Evolutionary conservation across 805 yeast genomes (phyloP).

Genomic region (Ogataea corticis): DNA sequence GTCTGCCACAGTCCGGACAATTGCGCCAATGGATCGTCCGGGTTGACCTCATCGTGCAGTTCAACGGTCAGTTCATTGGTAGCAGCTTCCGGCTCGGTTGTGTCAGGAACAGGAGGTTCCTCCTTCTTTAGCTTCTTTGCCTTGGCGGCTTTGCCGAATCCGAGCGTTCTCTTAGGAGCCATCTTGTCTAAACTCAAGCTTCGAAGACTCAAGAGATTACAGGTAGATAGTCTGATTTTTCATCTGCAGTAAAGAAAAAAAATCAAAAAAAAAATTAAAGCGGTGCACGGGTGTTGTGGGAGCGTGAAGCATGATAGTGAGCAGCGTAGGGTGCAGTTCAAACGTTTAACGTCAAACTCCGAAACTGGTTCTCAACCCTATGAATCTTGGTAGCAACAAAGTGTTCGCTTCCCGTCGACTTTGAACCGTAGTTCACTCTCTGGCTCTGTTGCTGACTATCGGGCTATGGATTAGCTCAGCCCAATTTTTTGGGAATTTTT

Average conservation of each 20-base stretch:
- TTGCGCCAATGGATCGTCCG: conserved; percentile 79
- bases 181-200: too few species aligned
- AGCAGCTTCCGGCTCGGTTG: conserved; percentile 16
- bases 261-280: conserved; percentile 9
- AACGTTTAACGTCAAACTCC: too few species aligned
- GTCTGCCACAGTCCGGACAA: conserved; percentile 71
- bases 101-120: conserved; percentile 20
- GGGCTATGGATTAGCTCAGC: neutral
- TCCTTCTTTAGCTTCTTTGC: conserved; percentile 40
- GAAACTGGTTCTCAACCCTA: too few species aligned
- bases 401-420: too few species aligned
- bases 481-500: neutral
- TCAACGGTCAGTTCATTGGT: conserved; percentile 57
- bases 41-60: conserved; percentile 65
- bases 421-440: too few species aligned
- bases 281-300: neutral
- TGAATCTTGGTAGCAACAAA: too few species aligned
- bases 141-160: conserved; percentile 61
- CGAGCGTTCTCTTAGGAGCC: conserved; percentile 65
- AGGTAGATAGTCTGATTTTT: too few species aligned
- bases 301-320: too few species aligned
- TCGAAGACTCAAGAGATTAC: too few species aligned
- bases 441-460: too few species aligned
- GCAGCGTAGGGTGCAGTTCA: too few species aligned
- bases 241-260: conserved; percentile 12